phyloP scores from a whole-genome alignment of 179 eudicot species.

The Dionaea muscipula region DNA sequence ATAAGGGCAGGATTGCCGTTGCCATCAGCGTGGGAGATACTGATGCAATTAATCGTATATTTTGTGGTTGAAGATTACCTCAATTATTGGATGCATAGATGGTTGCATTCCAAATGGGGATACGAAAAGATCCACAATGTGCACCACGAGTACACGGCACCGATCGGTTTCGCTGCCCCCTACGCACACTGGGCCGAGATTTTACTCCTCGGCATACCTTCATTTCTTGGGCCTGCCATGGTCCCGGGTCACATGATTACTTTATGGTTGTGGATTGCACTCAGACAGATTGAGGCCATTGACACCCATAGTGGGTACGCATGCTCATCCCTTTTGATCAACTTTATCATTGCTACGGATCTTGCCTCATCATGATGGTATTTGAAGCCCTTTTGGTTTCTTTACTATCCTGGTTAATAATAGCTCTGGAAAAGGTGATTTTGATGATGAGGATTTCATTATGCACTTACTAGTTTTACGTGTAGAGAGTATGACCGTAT shows the following conservation, averaged over 20 bases:
- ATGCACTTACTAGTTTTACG: constrained; percentile 16
- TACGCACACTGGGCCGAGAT: constrained; percentile 94
- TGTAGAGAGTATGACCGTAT: constrained; percentile 5
- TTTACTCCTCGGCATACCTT: constrained; percentile 78
- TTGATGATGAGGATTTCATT: constrained; percentile 13
- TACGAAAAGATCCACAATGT: constrained; percentile 82
- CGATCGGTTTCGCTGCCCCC: constrained; percentile 75
- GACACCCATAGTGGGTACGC: constrained; percentile 95
- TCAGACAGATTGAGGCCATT: constrained; percentile 93
- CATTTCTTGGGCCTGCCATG: constrained; percentile 78
- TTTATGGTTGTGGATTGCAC: constrained; percentile 79
- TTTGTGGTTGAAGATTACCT: constrained; percentile 71
- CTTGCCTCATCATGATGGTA: constrained; percentile 16
- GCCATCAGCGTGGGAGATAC: constrained; percentile 66
- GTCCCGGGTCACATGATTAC: constrained; percentile 94
- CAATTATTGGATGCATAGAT: constrained; percentile 81
- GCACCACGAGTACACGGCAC: constrained; percentile 89
- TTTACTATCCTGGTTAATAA: constrained; percentile 14
- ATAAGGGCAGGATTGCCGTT: constrained; percentile 67
- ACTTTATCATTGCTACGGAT: constrained; percentile 14
- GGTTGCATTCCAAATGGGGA: constrained; percentile 73
- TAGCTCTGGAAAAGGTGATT: constrained; percentile 17
- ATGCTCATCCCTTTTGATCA: constrained; percentile 18
- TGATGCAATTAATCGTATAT: constrained; percentile 53
- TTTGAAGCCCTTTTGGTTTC: constrained; percentile 9